Base-by-base conservation (phyloP, 1,284 basidiomycete species). In the Porogramme epimiltina region DNA sequence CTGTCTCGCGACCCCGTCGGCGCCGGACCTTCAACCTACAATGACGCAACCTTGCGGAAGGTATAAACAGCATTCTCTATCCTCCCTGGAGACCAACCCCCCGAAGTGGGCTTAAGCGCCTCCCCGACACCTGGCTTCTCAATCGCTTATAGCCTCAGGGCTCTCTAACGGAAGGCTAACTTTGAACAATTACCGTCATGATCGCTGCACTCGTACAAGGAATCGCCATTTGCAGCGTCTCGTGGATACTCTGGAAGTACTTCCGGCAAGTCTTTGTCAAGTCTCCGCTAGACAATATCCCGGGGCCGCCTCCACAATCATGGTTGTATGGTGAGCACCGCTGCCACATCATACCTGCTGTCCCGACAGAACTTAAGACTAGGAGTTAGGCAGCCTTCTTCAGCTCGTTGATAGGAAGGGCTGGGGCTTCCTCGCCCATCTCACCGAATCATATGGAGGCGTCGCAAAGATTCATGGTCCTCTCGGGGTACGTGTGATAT, bases 391-490 rank as follows among this genome's bases (percentile, higher is more conserved):
- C 3, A 60, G 62, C 31, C 39, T 57, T 0, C 20, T 22, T 2
- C 60, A 63, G 20, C 10, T 62, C 15, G 46, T 55, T 20, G 26
- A 53, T 38, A 43, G 44, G 2, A 36, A 58, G 15, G 62, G 59
- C 9, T 62, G 58, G 58, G 44, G 45, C 3, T 61, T 62, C 45
- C 47, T 62, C 15, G 24, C 54, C 6, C 31, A 54, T n/a, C 42
- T 57, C 1, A 51, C 49, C 3, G 43, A 57, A 2, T 41, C 39
- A 6, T 60, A 54, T n/a, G 37, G 33, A 2, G 52, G 56, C 2
- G 18, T 58, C 0, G 56, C 38, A 11, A 58, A 45, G 24, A 24
- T 61, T 4, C 6, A 37, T 3, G 56, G 56, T 0, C 47, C 56
- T 2, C 44, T 61, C 6, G 52, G 56, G 10, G 56, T 58, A 34